Evolutionary conservation across 2,329 filamentous ascomycete genomes (phyloP), one percentile per base, ranked within the genome.

Genomic region (Venturia carpophila): DNA sequence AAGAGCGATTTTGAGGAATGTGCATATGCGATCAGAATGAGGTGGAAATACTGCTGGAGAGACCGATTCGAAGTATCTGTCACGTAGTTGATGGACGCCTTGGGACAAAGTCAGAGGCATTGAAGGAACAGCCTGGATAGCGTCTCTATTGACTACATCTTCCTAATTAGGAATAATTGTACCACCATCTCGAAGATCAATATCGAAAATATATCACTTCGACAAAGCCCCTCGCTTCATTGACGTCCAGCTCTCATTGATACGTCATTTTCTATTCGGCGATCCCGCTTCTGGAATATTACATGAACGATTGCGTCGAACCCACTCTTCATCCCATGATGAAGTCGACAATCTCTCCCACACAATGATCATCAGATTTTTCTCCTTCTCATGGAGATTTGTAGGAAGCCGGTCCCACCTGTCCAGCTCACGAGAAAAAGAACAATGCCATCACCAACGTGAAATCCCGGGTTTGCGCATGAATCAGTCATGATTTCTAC

Each of bases 51-150:
- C 17, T 37, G 37, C 30, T 37, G 52, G 21, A 52, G n/a, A 27
- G 47, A 52, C 27, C 47, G 13, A 52, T 9, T 52, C 24, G 47
- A 1, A 52, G n/a, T 21, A 27, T 52, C 47, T 27, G 24, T 4
- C 13, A 27, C 11, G 15, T 17, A 9, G 24, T 52, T 10, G 39
- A 21, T n/a, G 13, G 52, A 58, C 15, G 52, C 52, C 27, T 15
- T 37, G 27, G 27, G 30, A 39, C 30, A 58, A 21, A 11, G 17
- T n/a, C 10, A 37, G 15, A 17, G 30, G 30, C 9, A 10, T 34
- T n/a, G 52, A 58, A 37, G 37, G 19, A 27, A 58, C 52, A 27
- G n/a, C 15, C 52, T 58, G 52, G 30, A 58, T n/a, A 58, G 52
- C 30, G 30, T 37, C 15, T 58, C 30, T 34, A 15, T 37, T 34